Base-by-base conservation (phyloP, 2,329 filamentous ascomycete species). In the Diaporthe capsici region DNA sequence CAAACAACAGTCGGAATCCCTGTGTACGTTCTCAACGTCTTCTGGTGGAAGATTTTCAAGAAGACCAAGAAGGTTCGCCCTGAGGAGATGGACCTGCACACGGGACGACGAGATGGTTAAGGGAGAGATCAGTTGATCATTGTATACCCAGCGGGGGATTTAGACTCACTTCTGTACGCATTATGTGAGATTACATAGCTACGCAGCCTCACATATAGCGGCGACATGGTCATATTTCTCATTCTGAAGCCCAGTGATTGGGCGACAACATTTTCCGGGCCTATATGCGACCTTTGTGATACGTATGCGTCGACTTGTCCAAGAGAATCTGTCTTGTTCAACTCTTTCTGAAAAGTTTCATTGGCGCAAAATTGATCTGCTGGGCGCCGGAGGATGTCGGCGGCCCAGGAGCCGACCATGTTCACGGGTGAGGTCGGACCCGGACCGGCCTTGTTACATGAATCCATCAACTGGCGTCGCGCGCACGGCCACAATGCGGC, bases 11-110 rank as follows among this genome's bases (percentile, higher is more conserved):
- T 86, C 31, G 84, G 84, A 7, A 81, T 84, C 8, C 73, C 81
- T 4, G 78, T 85, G 4, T 85, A 82, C 80, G 85, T 91, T 55
- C 89, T 91, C 87, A 90, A 94, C 72, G 88, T 89, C 3, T 78
- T 92, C 6, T 92, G 91, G 22, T 94, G 92, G 91, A 94, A 94
- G 82, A 47, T 90, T 1, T 76, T 88, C 76, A 90, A 92, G 81
- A 87, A 85, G 80, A 92, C 91, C 0, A 90, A 89, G 78, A 86
- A 86, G 77, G 81, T 87, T 47, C 86, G 83, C 63, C 84, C 88
- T 0, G 82, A 88, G 37, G 89, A 92, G 60, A 87, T 90, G 4
- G 92, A 94, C 81, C 80, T 93, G 53, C 81, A 86, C 17, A 88
- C 88, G 15, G 91, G 90, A 72, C 81, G 92, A 39, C 68, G 65